Evolutionary conservation across 495 filamentous ascomycete genomes (phyloP).

Genomic region (Aspergillus kassunensis): DNA sequence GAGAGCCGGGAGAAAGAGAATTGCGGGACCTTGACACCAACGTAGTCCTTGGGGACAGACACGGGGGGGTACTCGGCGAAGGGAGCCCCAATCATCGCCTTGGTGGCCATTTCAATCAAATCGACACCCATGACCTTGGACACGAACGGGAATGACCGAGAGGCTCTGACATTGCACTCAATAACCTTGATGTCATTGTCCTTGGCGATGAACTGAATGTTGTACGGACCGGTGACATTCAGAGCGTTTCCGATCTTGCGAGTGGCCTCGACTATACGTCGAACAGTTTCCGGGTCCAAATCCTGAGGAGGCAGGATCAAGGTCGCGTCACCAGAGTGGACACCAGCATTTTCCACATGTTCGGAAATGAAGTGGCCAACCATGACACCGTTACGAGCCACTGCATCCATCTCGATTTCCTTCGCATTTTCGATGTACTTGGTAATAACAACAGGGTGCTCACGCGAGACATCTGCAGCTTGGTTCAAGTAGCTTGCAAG

Average conservation of each 20-base stretch:
- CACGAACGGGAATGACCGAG: constrained; percentile 95
- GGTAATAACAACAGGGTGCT: constrained; percentile 97
- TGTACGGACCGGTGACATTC: constrained; percentile 94
- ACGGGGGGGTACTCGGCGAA: constrained; percentile 77
- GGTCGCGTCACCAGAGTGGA: constrained; percentile 97
- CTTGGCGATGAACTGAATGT: constrained; percentile 99
- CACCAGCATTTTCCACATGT: constrained; percentile 95
- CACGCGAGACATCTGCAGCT: constrained; percentile 86
- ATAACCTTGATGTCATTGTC: constrained; percentile 99
- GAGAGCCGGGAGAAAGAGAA: constrained; percentile 98
- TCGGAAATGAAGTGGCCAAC: constrained; percentile 93
- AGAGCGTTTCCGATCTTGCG: constrained; percentile 92
- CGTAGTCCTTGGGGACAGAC: constrained; percentile 72
- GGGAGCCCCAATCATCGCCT: constrained; percentile 86
- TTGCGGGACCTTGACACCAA: constrained; percentile 96
- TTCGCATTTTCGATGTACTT: constrained; percentile 98
- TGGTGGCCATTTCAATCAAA: constrained; percentile 97
- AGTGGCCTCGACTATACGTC: constrained; percentile 90
- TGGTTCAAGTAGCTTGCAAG: constrained; percentile 87
- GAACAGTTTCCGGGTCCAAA: constrained; percentile 80
- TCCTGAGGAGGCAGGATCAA: constrained; percentile 96
- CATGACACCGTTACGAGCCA: constrained; percentile 81
- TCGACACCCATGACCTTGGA: constrained; percentile 99
- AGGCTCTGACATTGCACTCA: constrained; percentile 96
- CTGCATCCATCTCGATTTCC: constrained; percentile 97